A percentile compares a stretch with the other conserved stretches of the same genome.
These are phyloP conservation scores for Blastobotrys peoriensis DNA, from an alignment of 805 yeast species.

Conservation along the genomic window DNA sequence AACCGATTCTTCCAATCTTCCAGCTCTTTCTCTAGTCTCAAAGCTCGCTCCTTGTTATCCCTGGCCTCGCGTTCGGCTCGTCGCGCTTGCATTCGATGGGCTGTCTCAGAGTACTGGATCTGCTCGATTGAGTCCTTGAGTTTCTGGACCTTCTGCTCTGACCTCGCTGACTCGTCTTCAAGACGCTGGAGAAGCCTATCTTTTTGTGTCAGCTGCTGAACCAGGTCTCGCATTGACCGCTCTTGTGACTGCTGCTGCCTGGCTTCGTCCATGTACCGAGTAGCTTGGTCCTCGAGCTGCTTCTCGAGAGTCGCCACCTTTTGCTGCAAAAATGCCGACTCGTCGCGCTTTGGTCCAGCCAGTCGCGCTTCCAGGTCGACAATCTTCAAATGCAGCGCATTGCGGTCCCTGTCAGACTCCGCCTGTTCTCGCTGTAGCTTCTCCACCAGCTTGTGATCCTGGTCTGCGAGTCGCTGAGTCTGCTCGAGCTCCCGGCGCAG, in stretches of 20 bases:
- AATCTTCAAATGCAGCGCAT: constrained; percentile 20
- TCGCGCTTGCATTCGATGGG: constrained; percentile 33
- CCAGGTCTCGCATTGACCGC: constrained; percentile 22
- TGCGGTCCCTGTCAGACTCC: constrained; percentile 30
- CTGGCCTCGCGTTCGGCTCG: constrained; percentile 47
- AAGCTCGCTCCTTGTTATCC: constrained; percentile 43
- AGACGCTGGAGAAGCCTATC: constrained; percentile 25
- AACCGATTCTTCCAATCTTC: constrained; percentile 30
- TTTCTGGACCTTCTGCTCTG: constrained; percentile 41
- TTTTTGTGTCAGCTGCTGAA: constrained; percentile 23
- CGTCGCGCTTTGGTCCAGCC: constrained; percentile 15
- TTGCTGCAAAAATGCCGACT: constrained; percentile 13
- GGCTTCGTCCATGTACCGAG: constrained; percentile 16
- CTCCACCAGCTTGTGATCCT: constrained; percentile 21
- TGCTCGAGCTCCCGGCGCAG: constrained; percentile 28
- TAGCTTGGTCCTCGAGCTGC: constrained; percentile 19
- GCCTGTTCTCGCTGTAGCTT: constrained; percentile 26
- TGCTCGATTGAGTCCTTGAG: constrained; percentile 33
- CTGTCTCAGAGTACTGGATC: constrained; percentile 34
- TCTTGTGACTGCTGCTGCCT: constrained; percentile 20
- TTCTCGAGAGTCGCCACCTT: constrained; percentile 20
- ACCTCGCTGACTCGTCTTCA: constrained; percentile 48
- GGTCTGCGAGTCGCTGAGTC: constrained; percentile 22
- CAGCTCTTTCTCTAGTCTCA: constrained; percentile 48
- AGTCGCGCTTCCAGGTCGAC: constrained; percentile 22